Conservation (phyloP, 805 yeast genomes). For the Pichia sporocuriosa region DNA sequence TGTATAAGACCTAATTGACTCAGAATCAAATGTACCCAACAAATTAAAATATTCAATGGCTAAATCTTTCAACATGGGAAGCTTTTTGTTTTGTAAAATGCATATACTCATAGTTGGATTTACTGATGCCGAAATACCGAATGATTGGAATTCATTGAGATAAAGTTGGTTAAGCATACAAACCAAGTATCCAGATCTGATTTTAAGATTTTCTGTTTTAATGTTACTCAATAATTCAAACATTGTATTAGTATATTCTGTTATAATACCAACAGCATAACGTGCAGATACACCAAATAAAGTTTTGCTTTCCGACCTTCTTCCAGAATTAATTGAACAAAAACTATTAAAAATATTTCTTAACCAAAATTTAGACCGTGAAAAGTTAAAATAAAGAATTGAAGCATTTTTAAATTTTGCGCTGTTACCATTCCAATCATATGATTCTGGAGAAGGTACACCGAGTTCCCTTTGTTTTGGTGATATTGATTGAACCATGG, state of each 20-base stretch:
- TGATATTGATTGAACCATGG: constrained; percentile 29
- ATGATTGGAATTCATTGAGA: constrained; percentile 19
- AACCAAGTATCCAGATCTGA: constrained; percentile 21
- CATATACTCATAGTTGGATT: constrained; percentile 38
- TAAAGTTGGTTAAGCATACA: constrained; percentile 23
- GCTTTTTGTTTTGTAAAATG: constrained; percentile 49
- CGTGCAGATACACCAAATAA: constrained; percentile 22
- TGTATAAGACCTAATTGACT: constrained; percentile 16
- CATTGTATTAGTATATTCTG: constrained; percentile 20
- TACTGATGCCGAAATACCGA: constrained; percentile 23
- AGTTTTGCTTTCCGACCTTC: constrained; percentile 37
- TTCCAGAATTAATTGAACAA: constrained; percentile 27
- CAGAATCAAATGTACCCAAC: constrained; percentile 19
- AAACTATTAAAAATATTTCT: constrained; percentile 28
- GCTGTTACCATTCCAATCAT: constrained; percentile 38
- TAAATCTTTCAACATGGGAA: constrained; percentile 28
- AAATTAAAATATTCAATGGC: constrained; percentile 18
- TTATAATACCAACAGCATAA: constrained; percentile 22
- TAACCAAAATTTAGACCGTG: constrained; percentile 40
- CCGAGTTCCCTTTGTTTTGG: constrained; percentile 38
- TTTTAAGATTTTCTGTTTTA: constrained; percentile 17
- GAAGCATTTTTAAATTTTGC: constrained; percentile 59
- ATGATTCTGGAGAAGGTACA: constrained; percentile 33
- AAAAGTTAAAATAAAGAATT: constrained; percentile 45
- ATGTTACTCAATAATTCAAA: constrained; percentile 16